A percentile compares a stretch with the other conserved stretches of the same genome.
Conservation (phyloP, 2,329 filamentous ascomycete genomes). For the Hirsutella minnesotensis region DNA sequence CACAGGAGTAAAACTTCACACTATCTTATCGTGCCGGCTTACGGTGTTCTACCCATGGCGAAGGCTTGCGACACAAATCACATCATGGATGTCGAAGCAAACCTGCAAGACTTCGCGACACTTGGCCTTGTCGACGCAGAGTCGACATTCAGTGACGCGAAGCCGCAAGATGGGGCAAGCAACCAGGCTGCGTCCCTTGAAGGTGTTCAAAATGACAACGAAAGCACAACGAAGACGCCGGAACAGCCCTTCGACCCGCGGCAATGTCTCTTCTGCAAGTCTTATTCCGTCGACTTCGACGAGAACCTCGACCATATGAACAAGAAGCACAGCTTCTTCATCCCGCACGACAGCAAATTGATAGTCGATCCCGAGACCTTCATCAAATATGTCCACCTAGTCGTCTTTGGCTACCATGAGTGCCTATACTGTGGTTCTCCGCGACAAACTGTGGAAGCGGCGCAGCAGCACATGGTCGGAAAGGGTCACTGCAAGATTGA, state of each 20-base stretch:
- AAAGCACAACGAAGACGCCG: background rate
- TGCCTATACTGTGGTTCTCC: conserved; percentile 37
- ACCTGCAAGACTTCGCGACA: no score
- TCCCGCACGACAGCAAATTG: conserved; percentile 26
- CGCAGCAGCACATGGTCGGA: conserved; percentile 37
- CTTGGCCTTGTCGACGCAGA: no score
- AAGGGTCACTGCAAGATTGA: conserved; percentile 36
- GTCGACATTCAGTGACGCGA: background rate
- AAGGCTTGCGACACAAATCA: no score
- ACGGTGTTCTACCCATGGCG: no score
- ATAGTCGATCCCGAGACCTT: conserved; percentile 34
- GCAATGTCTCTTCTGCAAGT: conserved; percentile 32
- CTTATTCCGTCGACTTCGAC: conserved; percentile 16
- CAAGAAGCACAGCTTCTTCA: conserved; percentile 31
- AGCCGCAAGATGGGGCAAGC: background rate
- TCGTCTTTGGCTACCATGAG: conserved; percentile 35
- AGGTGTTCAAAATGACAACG: background rate
- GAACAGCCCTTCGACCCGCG: conserved; percentile 11
- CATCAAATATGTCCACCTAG: conserved; percentile 32
- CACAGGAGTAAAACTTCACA: no score
- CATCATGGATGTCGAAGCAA: no score
- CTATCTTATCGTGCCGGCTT: no score
- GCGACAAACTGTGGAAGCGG: conserved; percentile 27
- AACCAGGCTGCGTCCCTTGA: background rate
- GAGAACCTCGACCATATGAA: conserved; percentile 35